Base-by-base conservation (phyloP, 352 stramenopile species). In the Aphanomyces astaci region DNA sequence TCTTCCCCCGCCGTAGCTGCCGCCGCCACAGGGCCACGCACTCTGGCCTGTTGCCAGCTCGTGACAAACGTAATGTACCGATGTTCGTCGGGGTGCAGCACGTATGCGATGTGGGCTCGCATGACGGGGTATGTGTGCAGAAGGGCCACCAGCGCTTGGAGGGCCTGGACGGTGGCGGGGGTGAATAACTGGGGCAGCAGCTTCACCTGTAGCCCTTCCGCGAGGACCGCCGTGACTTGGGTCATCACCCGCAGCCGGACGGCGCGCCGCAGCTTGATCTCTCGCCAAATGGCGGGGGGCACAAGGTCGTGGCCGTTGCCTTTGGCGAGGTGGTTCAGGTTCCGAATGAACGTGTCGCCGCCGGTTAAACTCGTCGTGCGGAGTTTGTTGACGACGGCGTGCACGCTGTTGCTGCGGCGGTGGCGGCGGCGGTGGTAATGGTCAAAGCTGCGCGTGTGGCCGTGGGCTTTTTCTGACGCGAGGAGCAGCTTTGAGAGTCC, bases 51-150 rank as follows among this genome's bases (percentile, higher is more conserved):
- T 13, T 49, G 11, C 56, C 56, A 65, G 36, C 36, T 43, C 56
- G 51, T 32, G 5, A 46, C 31, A 28, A 65, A 65, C 19, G n/a
- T n/a, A 13, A 65, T 22, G 56, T 65, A 65, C 15, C 25, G 36
- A 5, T 39, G 17, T 36, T 65, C 56, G 0, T 46, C n/a, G 33
- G 4, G 17, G 33, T n/a, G 13, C 4, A 65, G 36, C 19, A 33
- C 56, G 24, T 49, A 32, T 22, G 25, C 56, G 24, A 65, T 28
- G 39, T 65, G 56, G 24, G 22, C 17, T 5, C 30, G n/a, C 10
- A 65, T 32, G n/a, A 46, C n/a, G 11, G 22, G 56, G 40, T 54
- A 48, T 46, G 25, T 40, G 2, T 65, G 28, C 33, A 65, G 13
- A 4, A 65, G 19, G 9, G 32, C 2, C 13, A 53, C 56, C 4